A percentile compares a stretch with the other conserved stretches of the same genome.
phyloP scores from a whole-genome alignment of 225 moss, liverwort and hornwort species.

The Neckera pumila region DNA sequence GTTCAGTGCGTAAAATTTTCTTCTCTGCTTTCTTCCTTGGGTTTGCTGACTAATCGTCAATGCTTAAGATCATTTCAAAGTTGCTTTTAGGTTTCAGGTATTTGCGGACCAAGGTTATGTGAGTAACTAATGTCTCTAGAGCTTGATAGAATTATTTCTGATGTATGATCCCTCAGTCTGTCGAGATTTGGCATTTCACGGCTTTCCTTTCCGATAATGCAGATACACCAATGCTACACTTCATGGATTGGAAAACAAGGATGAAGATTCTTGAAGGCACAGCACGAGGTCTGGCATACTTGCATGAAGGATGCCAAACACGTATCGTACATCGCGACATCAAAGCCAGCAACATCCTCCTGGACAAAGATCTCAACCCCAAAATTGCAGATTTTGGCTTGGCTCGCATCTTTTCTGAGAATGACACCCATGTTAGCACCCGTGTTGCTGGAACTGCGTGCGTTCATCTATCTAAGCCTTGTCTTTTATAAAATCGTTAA shows the following conservation, averaged over 20 bases:
- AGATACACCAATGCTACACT: background rate
- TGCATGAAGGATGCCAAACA: slow-evolving; percentile 49
- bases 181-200: background rate
- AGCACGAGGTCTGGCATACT: slow-evolving; percentile 35
- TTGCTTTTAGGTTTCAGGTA: background rate
- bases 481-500: background rate
- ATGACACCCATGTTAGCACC: slow-evolving; percentile 46
- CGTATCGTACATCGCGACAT: slow-evolving; percentile 44
- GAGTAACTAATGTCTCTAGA: background rate
- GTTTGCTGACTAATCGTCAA: background rate
- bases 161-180: background rate
- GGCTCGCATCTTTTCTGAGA: slow-evolving; percentile 42
- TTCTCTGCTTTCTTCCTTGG: background rate
- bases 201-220: background rate
- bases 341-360: slow-evolving; percentile 50
- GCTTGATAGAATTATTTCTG: background rate
- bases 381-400: slow-evolving; percentile 53
- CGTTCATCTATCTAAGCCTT: background rate
- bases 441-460: slow-evolving; percentile 48
- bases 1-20: slow-evolving; percentile 10
- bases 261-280: slow-evolving; percentile 42
- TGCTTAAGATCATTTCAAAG: background rate
- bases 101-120: background rate
- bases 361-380: slow-evolving; percentile 42
- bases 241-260: slow-evolving; percentile 36